A percentile compares a stretch with the other conserved stretches of the same genome.
These are phyloP conservation scores for Fusarium sp. DNA, from an alignment of 2,329 filamentous ascomycete genomes.

Conservation along the genomic window DNA sequence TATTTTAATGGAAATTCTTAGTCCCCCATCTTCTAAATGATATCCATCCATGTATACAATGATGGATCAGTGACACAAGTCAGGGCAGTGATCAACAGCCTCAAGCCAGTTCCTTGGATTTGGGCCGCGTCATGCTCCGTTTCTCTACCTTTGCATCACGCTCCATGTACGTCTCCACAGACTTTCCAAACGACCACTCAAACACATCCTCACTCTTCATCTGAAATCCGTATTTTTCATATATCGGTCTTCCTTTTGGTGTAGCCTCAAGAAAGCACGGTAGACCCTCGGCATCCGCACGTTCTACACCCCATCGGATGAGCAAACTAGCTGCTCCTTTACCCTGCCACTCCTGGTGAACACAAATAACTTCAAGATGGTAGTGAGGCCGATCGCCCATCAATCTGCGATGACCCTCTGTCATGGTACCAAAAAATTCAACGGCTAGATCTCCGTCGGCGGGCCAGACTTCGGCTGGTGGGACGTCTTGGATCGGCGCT, in stretches of 20 bases:
- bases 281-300: slow-evolving; percentile 57
- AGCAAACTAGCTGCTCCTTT: slow-evolving; percentile 58
- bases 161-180: slow-evolving; percentile 53
- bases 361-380: slow-evolving; percentile 62
- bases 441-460: slow-evolving; percentile 54
- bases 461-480: slow-evolving; percentile 54
- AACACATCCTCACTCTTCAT: slow-evolving; percentile 53
- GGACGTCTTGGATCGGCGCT: slow-evolving; percentile 38
- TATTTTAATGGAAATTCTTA: neutral
- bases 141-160: slow-evolving; percentile 38
- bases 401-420: slow-evolving; percentile 50
- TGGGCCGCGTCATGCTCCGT: slow-evolving; percentile 17
- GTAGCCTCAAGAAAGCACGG: slow-evolving; percentile 65
- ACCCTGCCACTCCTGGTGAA: slow-evolving; percentile 57
- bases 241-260: slow-evolving; percentile 58
- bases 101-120: slow-evolving; percentile 17
- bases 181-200: slow-evolving; percentile 47
- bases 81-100: slow-evolving; percentile 12
- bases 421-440: slow-evolving; percentile 56
- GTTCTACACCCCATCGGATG: slow-evolving; percentile 60
- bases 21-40: neutral
- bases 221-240: slow-evolving; percentile 61
- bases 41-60: neutral
- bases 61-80: slow-evolving; percentile 28
- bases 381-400: slow-evolving; percentile 60